These are phyloP conservation scores for Euphrasia confusa DNA, from an alignment of 257 asterid genomes.

Conservation along the genomic window DNA sequence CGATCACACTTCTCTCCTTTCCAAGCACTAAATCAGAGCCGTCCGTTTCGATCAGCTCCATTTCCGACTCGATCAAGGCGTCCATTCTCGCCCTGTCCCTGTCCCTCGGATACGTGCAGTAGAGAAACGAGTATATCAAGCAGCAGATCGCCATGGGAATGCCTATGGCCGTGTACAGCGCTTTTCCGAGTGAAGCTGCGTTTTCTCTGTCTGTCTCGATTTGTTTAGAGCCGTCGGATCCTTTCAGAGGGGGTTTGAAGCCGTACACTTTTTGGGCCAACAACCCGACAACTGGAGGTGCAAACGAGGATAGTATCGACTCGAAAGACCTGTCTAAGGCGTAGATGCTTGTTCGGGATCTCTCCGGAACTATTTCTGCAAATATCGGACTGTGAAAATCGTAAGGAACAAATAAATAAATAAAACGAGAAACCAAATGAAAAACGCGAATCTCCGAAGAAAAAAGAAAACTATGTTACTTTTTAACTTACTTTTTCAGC, in stretches of 20 bases:
- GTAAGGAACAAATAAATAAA: not conserved
- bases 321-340: conserved; percentile 81
- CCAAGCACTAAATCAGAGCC: not conserved
- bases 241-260: conserved; percentile 32
- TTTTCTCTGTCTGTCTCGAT: conserved; percentile 64
- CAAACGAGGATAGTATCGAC: conserved; percentile 75
- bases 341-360: conserved; percentile 71
- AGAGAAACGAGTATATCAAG: conserved; percentile 61
- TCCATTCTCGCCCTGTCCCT: conserved; percentile 79
- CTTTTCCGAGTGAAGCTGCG: conserved; percentile 82
- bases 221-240: conserved; percentile 23
- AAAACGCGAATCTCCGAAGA: not conserved
- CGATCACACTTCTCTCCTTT: not conserved
- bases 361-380: conserved; percentile 82
- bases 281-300: conserved; percentile 81
- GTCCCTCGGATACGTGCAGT: conserved; percentile 74
- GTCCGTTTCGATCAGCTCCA: conserved; percentile 43
- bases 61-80: conserved; percentile 51
- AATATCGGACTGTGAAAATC: conserved; percentile 60
- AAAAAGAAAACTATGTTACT: too few species aligned
- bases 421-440: not conserved
- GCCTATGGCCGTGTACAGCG: conserved; percentile 84
- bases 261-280: conserved; percentile 66
- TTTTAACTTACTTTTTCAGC: too few species aligned
- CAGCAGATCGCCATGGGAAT: conserved; percentile 70